A percentile compares a stretch with the other conserved stretches of the same genome.
Conservation (phyloP, 192 early-diverging fungal genomes). For the Mortierella antarctica region DNA sequence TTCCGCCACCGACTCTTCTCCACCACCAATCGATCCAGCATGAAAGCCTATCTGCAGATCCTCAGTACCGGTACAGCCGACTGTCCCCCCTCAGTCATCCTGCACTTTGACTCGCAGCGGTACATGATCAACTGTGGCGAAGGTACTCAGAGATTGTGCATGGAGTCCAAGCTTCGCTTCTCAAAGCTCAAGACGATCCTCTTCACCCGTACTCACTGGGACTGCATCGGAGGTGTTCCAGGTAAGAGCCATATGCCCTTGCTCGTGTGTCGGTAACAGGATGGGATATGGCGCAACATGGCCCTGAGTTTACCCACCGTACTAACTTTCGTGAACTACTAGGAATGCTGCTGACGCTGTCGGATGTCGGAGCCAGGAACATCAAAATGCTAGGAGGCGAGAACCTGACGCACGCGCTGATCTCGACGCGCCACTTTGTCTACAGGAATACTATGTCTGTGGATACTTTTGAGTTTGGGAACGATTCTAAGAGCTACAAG, state of each 20-base stretch:
- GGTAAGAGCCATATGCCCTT: constrained; percentile 55
- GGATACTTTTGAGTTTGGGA: constrained; percentile 65
- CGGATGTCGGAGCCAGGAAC: constrained; percentile 74
- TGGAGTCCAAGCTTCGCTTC: constrained; percentile 79
- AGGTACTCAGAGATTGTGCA: constrained; percentile 87
- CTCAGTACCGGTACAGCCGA: constrained; percentile 60
- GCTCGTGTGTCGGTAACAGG: background rate
- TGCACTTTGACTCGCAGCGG: constrained; percentile 78
- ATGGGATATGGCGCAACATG: background rate
- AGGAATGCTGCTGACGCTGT: constrained; percentile 92
- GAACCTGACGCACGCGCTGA: constrained; percentile 85
- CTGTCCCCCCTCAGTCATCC: constrained; percentile 73
- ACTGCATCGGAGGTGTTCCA: constrained; percentile 87
- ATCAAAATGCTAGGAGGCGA: constrained; percentile 78
- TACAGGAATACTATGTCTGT: constrained; percentile 60
- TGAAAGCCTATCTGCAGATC: constrained; percentile 65
- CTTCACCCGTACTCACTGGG: constrained; percentile 88
- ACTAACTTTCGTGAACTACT: background rate
- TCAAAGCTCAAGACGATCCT: constrained; percentile 82
- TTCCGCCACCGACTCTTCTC: constrained; percentile 28
- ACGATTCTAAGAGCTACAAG: constrained; percentile 56
- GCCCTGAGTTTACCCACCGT: background rate
- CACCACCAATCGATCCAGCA: constrained; percentile 32
- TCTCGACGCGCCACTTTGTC: constrained; percentile 83
- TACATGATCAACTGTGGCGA: constrained; percentile 97